phyloP scores from a whole-genome alignment of 139 green algal genomes.

The Volvox africanus region DNA sequence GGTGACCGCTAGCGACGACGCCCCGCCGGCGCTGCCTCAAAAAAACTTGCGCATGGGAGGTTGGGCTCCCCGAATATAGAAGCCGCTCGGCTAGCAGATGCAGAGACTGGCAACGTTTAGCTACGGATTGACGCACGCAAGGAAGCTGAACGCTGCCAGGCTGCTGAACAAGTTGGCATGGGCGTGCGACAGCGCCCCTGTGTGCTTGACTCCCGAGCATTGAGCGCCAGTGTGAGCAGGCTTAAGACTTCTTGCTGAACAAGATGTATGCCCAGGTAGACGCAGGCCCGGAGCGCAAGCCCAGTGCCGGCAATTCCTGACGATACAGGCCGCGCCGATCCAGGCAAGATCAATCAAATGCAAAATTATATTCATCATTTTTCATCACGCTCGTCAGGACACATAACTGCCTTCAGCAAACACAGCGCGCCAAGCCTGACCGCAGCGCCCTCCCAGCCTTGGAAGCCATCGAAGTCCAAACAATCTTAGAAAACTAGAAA shows the following conservation, averaged over 20 bases:
- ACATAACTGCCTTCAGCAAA: too few species aligned
- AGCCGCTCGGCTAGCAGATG: background rate
- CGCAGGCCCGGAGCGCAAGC: too few species aligned
- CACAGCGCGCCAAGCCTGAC: background rate
- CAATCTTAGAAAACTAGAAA: too few species aligned
- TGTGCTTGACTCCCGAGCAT: conserved; percentile 20
- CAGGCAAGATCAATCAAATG: too few species aligned
- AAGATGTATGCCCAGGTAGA: background rate
- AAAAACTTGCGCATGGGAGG: background rate
- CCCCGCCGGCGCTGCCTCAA: background rate
- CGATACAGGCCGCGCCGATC: too few species aligned
- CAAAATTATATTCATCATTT: too few species aligned
- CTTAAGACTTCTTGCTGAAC: background rate
- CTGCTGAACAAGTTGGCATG: background rate
- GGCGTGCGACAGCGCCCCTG: background rate
- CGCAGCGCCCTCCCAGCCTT: background rate
- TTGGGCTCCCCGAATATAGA: background rate
- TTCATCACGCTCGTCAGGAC: too few species aligned
- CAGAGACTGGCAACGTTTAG: background rate
- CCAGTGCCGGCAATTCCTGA: too few species aligned
- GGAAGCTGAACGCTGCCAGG: conserved; percentile 13
- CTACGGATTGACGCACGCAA: background rate
- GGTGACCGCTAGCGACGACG: background rate
- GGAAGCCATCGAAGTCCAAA: too few species aligned
- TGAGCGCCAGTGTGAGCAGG: conserved; percentile 14